Evolutionary conservation across 1,139 yeast species (phyloP), one percentile per base, ranked within the genome.

Genomic region (Candida mesenterica): DNA sequence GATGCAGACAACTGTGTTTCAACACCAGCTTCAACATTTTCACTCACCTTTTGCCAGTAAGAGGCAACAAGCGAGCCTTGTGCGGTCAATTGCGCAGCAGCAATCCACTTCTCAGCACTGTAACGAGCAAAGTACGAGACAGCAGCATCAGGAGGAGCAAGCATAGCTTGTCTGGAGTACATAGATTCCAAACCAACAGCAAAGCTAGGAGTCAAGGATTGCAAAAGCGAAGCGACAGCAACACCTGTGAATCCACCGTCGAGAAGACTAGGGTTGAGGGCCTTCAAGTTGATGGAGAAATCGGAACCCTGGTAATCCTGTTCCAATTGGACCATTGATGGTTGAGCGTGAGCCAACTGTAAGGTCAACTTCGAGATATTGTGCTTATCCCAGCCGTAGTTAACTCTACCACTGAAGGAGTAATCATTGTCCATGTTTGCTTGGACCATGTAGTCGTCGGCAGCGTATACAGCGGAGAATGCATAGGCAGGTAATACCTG

Each of bases 21-120:
- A 48, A 92, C 74, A 68, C 97, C 98, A 41, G 96, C 97, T 70
- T 92, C 97, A 44, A 92, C 95, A 60, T 84, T 85, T 53, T 87
- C 90, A 41, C 94, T 76, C 50, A 90, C 89, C 61, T 77, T 85
- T 72, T 95, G 84, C 94, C 95, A 90, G 80, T 87, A 90, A 19
- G 96, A 83, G 33, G 94, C 92, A 47, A 83, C 74, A 37, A 89
- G 60, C 26, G 95, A 80, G 59, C 98, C 98, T 62, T 86, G 92
- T 39, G 95, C 96, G 63, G 88, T 95, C 48, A 89, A 62, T 72
- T 89, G 97, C 44, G 95, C 96, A 37, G 96, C 77, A 34, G 95
- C 95, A 52, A 90, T 83, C 97, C 97, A 92, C 63, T 81, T 76
- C 36, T 82, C 82, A 38, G 86, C 78, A 49, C 82, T 84, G 66